A percentile compares a stretch with the other conserved stretches of the same genome.
Evolutionary conservation across 257 asterid genomes (phyloP).

Genomic region (Haberlea rhodopensis): DNA sequence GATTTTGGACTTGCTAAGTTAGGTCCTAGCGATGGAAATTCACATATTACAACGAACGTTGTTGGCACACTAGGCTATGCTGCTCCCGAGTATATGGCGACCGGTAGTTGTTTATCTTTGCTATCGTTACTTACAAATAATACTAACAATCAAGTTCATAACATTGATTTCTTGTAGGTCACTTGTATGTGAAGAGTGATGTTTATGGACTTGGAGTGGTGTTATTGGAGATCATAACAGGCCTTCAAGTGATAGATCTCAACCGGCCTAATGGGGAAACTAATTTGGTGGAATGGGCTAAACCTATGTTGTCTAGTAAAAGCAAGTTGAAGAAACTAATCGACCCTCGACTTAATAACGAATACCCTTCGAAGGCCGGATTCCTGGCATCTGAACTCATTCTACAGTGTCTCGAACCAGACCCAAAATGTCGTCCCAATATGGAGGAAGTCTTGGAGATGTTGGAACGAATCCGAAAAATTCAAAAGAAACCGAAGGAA

Average conservation of each 20-base stretch:
- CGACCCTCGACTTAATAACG: constrained; percentile 61
- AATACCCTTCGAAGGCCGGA: constrained; percentile 58
- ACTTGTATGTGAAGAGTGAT: constrained; percentile 77
- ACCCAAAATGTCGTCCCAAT: constrained; percentile 64
- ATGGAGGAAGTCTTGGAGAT: constrained; percentile 49
- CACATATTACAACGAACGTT: constrained; percentile 68
- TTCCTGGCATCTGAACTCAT: constrained; percentile 38
- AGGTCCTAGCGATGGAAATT: constrained; percentile 76
- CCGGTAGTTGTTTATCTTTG: constrained; percentile 38
- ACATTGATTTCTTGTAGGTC: constrained; percentile 43
- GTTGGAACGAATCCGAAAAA: constrained; percentile 36
- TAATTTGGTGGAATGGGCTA: constrained; percentile 78
- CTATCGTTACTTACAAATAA: too few relatives aligned
- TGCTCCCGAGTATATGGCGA: constrained; percentile 86
- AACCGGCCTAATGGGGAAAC: constrained; percentile 53
- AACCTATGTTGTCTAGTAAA: constrained; percentile 53
- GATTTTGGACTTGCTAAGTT: constrained; percentile 89
- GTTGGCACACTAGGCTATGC: constrained; percentile 89
- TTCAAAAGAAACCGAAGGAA: constrained; percentile 33
- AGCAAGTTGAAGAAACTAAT: constrained; percentile 57
- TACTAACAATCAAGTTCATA: background rate
- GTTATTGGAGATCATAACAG: constrained; percentile 60
- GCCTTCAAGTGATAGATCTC: constrained; percentile 56
- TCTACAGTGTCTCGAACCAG: constrained; percentile 57
- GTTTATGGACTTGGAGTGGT: constrained; percentile 90